Conservation (phyloP, 192 early-diverging fungal genomes). For the Rhizophagus clarus region DNA sequence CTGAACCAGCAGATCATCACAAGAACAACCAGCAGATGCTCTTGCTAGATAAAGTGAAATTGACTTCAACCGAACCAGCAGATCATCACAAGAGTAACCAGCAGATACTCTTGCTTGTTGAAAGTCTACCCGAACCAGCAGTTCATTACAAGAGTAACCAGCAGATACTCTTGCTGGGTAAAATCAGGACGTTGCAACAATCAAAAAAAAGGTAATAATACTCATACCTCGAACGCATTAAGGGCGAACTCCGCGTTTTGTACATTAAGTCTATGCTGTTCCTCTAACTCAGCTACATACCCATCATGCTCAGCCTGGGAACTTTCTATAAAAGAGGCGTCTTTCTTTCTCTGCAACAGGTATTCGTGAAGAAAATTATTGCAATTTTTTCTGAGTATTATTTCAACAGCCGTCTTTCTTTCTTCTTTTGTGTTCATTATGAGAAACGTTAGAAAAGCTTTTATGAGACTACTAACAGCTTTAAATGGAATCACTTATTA, state of each 20-base stretch:
- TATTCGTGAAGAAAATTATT: conserved; percentile 34
- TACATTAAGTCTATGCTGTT: conserved; percentile 26
- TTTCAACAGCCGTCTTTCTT: conserved; percentile 18
- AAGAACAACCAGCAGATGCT: conserved; percentile 34
- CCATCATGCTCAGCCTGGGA: too few relatives aligned
- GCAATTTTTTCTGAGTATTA: conserved; percentile 15
- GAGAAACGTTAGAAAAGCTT: too few relatives aligned
- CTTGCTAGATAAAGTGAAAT: conserved; percentile 35
- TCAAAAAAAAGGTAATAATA: conserved; percentile 24
- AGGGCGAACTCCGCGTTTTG: conserved; percentile 12
- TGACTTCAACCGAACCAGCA: conserved; percentile 14
- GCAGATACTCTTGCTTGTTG: conserved; percentile 32
- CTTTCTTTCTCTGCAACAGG: conserved; percentile 28
- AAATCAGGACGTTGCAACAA: too few relatives aligned
- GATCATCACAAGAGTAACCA: conserved; percentile 31
- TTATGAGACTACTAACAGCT: too few relatives aligned
- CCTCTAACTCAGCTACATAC: too few relatives aligned
- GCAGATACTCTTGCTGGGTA: too few relatives aligned
- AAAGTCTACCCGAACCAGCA: conserved; percentile 14
- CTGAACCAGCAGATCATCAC: too few relatives aligned
- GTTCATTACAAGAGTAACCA: conserved; percentile 26
- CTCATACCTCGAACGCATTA: conserved; percentile 22
- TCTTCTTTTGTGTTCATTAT: conserved; percentile 23
- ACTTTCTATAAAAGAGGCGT: too few relatives aligned
- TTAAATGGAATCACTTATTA: too few relatives aligned